Percentiles rank a stretch among this genome's conserved stretches.
Conservation (phyloP, 2,329 filamentous ascomycete genomes). For the Graphilbum sp. region DNA sequence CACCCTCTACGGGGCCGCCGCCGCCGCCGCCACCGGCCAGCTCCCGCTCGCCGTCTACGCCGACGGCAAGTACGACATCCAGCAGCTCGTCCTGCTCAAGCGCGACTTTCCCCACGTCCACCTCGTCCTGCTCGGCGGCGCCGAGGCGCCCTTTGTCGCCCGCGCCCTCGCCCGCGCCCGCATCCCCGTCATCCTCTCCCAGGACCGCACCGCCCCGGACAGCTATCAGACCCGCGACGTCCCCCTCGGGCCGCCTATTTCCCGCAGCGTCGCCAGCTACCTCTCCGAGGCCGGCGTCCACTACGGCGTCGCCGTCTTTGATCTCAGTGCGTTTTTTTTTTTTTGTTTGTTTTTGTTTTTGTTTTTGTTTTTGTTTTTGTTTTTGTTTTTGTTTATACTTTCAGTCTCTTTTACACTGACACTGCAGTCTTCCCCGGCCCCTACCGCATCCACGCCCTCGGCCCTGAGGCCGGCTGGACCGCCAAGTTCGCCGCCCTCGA, state of each 20-base stretch:
- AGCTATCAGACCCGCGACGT: conserved; percentile 20
- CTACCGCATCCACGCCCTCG: conserved; percentile 21
- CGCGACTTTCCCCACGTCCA: conserved; percentile 17
- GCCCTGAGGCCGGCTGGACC: conserved; percentile 22
- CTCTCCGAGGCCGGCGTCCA: conserved; percentile 23
- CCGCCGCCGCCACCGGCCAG: conserved; percentile 18
- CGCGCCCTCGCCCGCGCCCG: conserved; percentile 20
- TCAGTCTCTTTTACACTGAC: not conserved
- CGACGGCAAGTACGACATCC: conserved; percentile 24
- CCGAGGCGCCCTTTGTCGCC: conserved; percentile 22
- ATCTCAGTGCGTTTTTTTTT: conserved; percentile 9
- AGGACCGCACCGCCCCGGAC: conserved; percentile 18
- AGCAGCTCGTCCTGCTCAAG: conserved; percentile 22
- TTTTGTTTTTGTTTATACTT: not conserved
- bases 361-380: not conserved
- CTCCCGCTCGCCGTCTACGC: conserved; percentile 23
- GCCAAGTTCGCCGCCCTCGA: conserved; percentile 22
- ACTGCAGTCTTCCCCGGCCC: conserved; percentile 5
- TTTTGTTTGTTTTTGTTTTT: not conserved
- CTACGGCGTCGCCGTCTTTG: conserved; percentile 17
- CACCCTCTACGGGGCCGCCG: conserved; percentile 19
- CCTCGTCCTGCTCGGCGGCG: conserved; percentile 21
- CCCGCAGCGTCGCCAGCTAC: conserved; percentile 19
- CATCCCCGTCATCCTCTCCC: conserved; percentile 22
- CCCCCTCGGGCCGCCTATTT: conserved; percentile 25